Evolutionary conservation across 176 grass and related monocot species (phyloP).

Genomic region (Musa beccarii): DNA sequence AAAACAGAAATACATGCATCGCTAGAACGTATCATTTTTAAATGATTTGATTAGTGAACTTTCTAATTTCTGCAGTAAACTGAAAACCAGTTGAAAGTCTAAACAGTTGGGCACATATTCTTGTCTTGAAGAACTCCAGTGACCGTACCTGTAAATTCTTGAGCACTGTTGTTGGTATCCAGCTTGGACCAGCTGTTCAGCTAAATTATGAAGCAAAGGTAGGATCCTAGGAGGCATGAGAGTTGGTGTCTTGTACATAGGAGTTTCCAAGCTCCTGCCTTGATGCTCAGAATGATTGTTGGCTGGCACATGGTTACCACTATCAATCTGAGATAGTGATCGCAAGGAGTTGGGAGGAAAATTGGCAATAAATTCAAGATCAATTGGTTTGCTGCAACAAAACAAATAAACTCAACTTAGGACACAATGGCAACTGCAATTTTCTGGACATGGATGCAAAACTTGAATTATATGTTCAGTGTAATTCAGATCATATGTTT

Average conservation of each 20-base stretch:
- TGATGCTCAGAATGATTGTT: slow-evolving; percentile 35
- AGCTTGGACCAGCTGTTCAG: slow-evolving; percentile 80
- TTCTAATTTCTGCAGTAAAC: background rate
- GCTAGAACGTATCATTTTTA: background rate
- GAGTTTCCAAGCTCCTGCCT: slow-evolving; percentile 60
- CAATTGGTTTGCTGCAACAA: slow-evolving; percentile 78
- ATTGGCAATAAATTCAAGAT: slow-evolving; percentile 66
- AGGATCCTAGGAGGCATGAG: slow-evolving; percentile 73
- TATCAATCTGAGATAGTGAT: slow-evolving; percentile 25
- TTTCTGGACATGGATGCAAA: too few relatives aligned
- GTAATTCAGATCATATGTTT: background rate
- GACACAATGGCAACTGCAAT: background rate
- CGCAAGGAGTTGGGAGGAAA: slow-evolving; percentile 63
- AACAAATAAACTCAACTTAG: slow-evolving; percentile 3
- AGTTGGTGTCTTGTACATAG: slow-evolving; percentile 60
- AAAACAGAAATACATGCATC: background rate
- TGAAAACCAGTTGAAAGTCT: background rate
- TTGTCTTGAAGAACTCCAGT: background rate
- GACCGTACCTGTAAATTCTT: slow-evolving; percentile 51
- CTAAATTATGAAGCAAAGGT: slow-evolving; percentile 80
- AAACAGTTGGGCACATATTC: background rate
- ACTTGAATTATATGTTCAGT: background rate
- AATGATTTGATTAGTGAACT: too few relatives aligned
- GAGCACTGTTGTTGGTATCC: slow-evolving; percentile 59
- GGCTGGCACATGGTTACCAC: background rate